phyloP scores from a whole-genome alignment of 306 rosid genomes.

The Prunus dulcis region DNA sequence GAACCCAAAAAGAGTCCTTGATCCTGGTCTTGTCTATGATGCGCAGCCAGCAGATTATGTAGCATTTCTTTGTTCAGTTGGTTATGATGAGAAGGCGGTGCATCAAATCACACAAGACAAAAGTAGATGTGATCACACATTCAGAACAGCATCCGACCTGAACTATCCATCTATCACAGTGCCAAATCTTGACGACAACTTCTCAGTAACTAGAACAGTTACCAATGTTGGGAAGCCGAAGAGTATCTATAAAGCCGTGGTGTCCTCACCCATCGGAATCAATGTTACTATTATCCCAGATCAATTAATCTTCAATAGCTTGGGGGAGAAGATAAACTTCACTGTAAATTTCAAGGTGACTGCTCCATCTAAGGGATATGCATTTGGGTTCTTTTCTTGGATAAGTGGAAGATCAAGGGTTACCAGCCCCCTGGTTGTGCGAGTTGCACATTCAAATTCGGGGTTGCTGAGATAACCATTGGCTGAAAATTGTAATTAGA shows the following conservation, averaged over 20 bases:
- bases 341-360: slow-evolving; percentile 54
- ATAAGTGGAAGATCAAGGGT: slow-evolving; percentile 41
- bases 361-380: slow-evolving; percentile 55
- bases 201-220: slow-evolving; percentile 55
- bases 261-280: slow-evolving; percentile 57
- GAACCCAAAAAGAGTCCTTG: slow-evolving; percentile 63
- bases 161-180: slow-evolving; percentile 76
- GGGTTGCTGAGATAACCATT: slow-evolving; percentile 49
- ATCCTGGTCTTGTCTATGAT: slow-evolving; percentile 71
- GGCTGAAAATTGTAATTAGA: slow-evolving; percentile 14
- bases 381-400: slow-evolving; percentile 72
- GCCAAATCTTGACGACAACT: slow-evolving; percentile 52
- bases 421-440: slow-evolving; percentile 62
- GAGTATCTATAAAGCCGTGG: slow-evolving; percentile 46
- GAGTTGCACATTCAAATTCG: slow-evolving; percentile 34
- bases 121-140: slow-evolving; percentile 52
- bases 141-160: slow-evolving; percentile 49
- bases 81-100: slow-evolving; percentile 58
- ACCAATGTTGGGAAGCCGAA: slow-evolving; percentile 65
- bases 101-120: slow-evolving; percentile 63
- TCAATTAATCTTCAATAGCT: slow-evolving; percentile 42
- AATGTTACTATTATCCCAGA: slow-evolving; percentile 65
- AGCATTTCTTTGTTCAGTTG: slow-evolving; percentile 65
- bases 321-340: slow-evolving; percentile 56
- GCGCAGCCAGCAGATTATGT: slow-evolving; percentile 49